These are phyloP conservation scores for Ogataea chonburiensis DNA, from an alignment of 805 yeast species.

Conservation along the genomic window DNA sequence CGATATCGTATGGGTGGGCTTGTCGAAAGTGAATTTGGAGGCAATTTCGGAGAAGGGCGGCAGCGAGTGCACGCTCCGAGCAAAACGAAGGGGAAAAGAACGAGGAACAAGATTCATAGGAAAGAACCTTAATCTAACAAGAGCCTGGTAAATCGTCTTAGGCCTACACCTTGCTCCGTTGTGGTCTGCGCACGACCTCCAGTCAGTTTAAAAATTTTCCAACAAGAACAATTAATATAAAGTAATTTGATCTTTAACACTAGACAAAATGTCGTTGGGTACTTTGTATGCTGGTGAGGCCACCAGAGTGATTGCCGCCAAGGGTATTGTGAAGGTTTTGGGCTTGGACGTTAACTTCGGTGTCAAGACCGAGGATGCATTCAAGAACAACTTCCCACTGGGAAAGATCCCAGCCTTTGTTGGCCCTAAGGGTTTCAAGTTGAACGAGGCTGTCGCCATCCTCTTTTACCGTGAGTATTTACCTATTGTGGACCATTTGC, in stretches of 20 bases:
- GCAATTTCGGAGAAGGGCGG: slow-evolving; percentile 24
- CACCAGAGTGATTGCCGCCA: slow-evolving; percentile 34
- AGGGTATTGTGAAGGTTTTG: slow-evolving; percentile 52
- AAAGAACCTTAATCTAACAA: not conserved
- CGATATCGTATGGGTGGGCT: slow-evolving; percentile 29
- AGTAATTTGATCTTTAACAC: slow-evolving; percentile 7
- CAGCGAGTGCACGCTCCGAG: slow-evolving; percentile 1
- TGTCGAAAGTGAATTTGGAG: slow-evolving; percentile 30
- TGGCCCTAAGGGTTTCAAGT: slow-evolving; percentile 71
- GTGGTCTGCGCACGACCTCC: slow-evolving; percentile 7
- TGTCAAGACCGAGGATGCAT: slow-evolving; percentile 29
- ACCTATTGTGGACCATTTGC: slow-evolving; percentile 1
- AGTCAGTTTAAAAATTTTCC: slow-evolving; percentile 11
- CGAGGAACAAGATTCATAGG: slow-evolving; percentile 2
- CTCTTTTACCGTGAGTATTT: slow-evolving; percentile 44
- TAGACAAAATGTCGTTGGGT: slow-evolving; percentile 35
- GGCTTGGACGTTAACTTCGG: slow-evolving; percentile 51
- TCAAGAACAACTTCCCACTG: slow-evolving; percentile 60
- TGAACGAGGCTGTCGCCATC: slow-evolving; percentile 69
- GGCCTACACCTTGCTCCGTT: slow-evolving; percentile 9
- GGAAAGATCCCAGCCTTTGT: slow-evolving; percentile 64
- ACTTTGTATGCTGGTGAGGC: slow-evolving; percentile 34
- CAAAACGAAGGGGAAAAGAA: slow-evolving; percentile 6
- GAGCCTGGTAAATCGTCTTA: not conserved
- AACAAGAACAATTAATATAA: slow-evolving; percentile 3